Evolutionary conservation across 1,284 basidiomycete species (phyloP).

Genomic region (Acaromyces ingoldii): DNA sequence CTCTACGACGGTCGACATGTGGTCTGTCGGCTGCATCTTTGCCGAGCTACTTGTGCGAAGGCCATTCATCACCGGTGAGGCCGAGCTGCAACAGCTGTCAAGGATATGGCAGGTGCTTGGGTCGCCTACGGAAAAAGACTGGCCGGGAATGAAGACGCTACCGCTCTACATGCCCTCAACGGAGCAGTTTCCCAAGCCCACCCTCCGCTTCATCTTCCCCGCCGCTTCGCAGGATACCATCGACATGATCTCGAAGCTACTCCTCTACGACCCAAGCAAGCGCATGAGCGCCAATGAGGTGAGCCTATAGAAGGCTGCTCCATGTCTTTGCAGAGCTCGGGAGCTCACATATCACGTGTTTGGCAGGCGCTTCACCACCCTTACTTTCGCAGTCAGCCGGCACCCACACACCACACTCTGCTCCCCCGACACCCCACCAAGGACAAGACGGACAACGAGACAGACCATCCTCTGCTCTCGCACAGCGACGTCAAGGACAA

Average conservation of each 20-base stretch:
- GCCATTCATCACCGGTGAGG: constrained; percentile 86
- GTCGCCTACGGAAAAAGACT: constrained; percentile 90
- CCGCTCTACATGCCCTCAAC: constrained; percentile 35
- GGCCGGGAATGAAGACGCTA: constrained; percentile 79
- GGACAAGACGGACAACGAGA: constrained; percentile 17
- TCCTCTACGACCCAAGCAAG: constrained; percentile 78
- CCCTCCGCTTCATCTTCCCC: constrained; percentile 78
- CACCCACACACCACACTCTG: constrained; percentile 32
- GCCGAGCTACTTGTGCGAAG: constrained; percentile 92
- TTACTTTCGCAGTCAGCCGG: constrained; percentile 36
- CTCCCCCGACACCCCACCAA: constrained; percentile 39
- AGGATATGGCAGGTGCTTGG: constrained; percentile 91
- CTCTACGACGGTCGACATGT: constrained; percentile 80
- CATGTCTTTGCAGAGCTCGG: not conserved
- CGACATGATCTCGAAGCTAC: constrained; percentile 72
- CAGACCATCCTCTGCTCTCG: constrained; percentile 25
- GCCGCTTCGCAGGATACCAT: constrained; percentile 82
- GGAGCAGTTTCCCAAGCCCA: constrained; percentile 66
- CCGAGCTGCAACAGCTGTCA: constrained; percentile 91
- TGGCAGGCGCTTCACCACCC: constrained; percentile 30
- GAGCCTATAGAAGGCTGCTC: not conserved
- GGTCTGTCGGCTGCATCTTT: constrained; percentile 94
- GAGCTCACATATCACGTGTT: not conserved
- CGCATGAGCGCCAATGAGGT: constrained; percentile 64
- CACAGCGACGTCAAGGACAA: constrained; percentile 32